Evolutionary conservation across 352 stramenopile species (phyloP).

Genomic region (Phytophthora meadii): DNA sequence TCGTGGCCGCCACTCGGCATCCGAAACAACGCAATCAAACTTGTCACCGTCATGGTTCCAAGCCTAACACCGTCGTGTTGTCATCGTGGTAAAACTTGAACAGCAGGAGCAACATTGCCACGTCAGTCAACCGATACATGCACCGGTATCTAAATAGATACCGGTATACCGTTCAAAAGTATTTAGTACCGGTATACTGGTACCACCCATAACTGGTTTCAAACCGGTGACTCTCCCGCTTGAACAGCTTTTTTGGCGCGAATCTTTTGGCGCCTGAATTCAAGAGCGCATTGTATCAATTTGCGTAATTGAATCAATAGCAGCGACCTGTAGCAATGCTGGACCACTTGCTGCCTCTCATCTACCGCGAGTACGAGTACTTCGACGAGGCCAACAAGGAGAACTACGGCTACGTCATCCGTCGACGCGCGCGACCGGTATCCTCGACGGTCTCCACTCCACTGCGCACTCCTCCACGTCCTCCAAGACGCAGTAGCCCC

Average conservation of each 20-base stretch:
- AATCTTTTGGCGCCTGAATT: constrained; percentile 41
- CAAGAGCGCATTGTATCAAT: constrained; percentile 3
- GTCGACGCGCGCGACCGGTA: constrained; percentile 22
- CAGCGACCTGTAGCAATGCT: constrained; percentile 30
- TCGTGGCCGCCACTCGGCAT: constrained; percentile 5
- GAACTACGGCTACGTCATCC: constrained; percentile 69
- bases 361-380: constrained; percentile 50
- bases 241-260: constrained; percentile 35
- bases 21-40: constrained; percentile 12
- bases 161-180: too few species aligned
- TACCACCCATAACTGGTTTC: neutral
- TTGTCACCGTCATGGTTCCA: neutral
- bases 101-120: neutral
- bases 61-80: constrained; percentile 1
- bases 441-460: constrained; percentile 2
- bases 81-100: constrained; percentile 6
- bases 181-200: neutral
- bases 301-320: constrained; percentile 2
- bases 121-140: too few species aligned
- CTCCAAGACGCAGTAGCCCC: constrained; percentile 21
- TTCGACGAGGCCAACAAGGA: constrained; percentile 71
- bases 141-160: too few species aligned
- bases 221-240: constrained; percentile 11
- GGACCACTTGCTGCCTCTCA: constrained; percentile 49
- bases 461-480: constrained; percentile 27